Conservation (phyloP, 352 stramenopile genomes). For the Lagenidium sp. region DNA sequence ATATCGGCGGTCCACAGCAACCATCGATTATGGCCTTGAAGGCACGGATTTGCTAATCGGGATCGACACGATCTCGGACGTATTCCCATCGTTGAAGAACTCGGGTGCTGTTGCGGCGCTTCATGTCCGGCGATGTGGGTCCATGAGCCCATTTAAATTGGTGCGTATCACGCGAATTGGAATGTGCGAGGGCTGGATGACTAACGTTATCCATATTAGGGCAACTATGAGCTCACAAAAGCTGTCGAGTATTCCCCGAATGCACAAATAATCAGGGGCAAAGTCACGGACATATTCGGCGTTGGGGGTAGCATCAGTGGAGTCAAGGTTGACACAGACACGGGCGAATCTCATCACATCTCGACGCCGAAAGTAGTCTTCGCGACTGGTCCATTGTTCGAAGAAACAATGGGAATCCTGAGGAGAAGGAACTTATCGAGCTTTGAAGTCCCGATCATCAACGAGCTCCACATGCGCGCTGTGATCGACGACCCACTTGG, state of each 20-base stretch:
- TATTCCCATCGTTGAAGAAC: slow-evolving; percentile 50
- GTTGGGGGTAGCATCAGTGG: slow-evolving; percentile 38
- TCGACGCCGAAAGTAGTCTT: slow-evolving; percentile 61
- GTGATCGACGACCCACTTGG: slow-evolving; percentile 56
- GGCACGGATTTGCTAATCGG: slow-evolving; percentile 56
- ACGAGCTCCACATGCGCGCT: slow-evolving; percentile 62
- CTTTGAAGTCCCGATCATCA: slow-evolving; percentile 56
- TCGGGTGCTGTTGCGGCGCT: slow-evolving; percentile 47
- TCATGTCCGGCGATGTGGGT: slow-evolving; percentile 63
- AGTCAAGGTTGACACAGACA: slow-evolving; percentile 38
- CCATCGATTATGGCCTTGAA: slow-evolving; percentile 53
- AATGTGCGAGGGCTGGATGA: neutral
- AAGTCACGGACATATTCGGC: slow-evolving; percentile 50
- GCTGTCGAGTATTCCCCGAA: slow-evolving; percentile 52
- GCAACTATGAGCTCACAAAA: slow-evolving; percentile 55
- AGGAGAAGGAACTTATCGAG: slow-evolving; percentile 38
- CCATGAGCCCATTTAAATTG: slow-evolving; percentile 61
- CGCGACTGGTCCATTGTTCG: slow-evolving; percentile 55
- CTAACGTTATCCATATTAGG: slow-evolving; percentile 2
- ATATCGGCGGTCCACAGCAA: slow-evolving; percentile 34
- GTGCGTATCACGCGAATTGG: too few relatives aligned
- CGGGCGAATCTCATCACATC: slow-evolving; percentile 45
- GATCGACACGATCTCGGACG: slow-evolving; percentile 40
- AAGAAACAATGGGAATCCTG: slow-evolving; percentile 52
- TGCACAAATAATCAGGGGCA: slow-evolving; percentile 40